Evolutionary conservation across 352 stramenopile genomes (phyloP).

Genomic region (Globisporangium barbulae): DNA sequence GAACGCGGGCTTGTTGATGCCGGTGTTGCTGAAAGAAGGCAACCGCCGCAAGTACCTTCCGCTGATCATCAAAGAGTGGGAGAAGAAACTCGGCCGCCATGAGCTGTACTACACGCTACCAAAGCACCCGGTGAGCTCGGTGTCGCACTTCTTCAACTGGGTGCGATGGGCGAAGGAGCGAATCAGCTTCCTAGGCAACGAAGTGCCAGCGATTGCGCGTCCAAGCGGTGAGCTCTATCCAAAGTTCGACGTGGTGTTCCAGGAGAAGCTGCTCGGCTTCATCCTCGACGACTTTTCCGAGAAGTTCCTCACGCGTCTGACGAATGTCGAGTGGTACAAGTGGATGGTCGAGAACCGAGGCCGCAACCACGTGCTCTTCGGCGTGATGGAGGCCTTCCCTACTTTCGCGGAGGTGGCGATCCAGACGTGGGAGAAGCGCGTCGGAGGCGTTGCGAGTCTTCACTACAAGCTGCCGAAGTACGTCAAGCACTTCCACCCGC

Average conservation of each 20-base stretch:
- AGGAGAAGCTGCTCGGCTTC: constrained; percentile 51
- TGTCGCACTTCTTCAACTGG: constrained; percentile 76
- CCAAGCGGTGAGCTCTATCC: constrained; percentile 55
- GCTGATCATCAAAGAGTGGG: constrained; percentile 54
- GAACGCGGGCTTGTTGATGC: constrained; percentile 42
- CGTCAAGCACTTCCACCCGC: constrained; percentile 81
- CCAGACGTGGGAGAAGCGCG: constrained; percentile 59
- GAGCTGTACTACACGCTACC: constrained; percentile 69
- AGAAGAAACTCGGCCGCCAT: constrained; percentile 44
- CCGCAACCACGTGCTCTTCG: constrained; percentile 59
- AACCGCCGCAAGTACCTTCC: constrained; percentile 56
- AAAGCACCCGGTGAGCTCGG: constrained; percentile 52
- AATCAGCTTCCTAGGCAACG: constrained; percentile 53
- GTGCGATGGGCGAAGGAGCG: constrained; percentile 81
- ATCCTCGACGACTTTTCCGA: constrained; percentile 69
- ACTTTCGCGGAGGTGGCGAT: constrained; percentile 61
- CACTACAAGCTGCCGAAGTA: constrained; percentile 65
- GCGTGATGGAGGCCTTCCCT: constrained; percentile 60
- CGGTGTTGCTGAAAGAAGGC: constrained; percentile 35
- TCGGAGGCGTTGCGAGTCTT: constrained; percentile 24
- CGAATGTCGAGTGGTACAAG: constrained; percentile 69
- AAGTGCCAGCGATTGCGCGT: constrained; percentile 39
- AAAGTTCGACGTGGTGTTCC: constrained; percentile 62
- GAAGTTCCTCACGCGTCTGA: constrained; percentile 46
- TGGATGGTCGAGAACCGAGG: constrained; percentile 67